Percentiles rank a stretch among this genome's conserved stretches.
Conservation (phyloP, 441 rosid genomes). For the Viola pubescens region DNA sequence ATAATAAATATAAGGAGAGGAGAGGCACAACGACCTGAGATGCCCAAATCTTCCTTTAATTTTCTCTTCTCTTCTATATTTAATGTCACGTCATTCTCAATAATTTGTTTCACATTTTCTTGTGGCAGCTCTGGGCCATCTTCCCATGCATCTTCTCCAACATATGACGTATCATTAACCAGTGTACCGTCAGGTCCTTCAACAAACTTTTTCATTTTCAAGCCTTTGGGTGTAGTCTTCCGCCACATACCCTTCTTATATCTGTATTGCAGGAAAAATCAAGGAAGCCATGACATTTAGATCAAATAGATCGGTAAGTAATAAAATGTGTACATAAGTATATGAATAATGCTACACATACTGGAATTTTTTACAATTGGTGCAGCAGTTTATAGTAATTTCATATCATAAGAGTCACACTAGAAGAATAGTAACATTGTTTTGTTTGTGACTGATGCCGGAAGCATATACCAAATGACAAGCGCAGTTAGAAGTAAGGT, state of each 20-base stretch:
- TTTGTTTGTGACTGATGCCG: too few species aligned
- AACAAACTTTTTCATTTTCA: conserved; percentile 76
- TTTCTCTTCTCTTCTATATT: conserved; percentile 58
- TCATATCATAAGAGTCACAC: too few species aligned
- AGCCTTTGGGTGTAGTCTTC: conserved; percentile 77
- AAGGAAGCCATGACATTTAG: background rate
- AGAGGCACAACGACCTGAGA: conserved; percentile 33
- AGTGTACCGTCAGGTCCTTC: conserved; percentile 76
- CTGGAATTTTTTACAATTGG: too few species aligned
- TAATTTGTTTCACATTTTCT: conserved; percentile 46
- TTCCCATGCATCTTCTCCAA: conserved; percentile 93
- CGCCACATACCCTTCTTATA: conserved; percentile 85
- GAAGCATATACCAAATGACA: too few species aligned
- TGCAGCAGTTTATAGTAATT: too few species aligned
- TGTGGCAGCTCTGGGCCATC: conserved; percentile 52
- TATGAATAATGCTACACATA: too few species aligned
- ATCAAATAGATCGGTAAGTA: background rate
- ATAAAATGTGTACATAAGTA: too few species aligned
- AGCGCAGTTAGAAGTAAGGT: too few species aligned
- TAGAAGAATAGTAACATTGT: too few species aligned
- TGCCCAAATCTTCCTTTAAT: conserved; percentile 54
- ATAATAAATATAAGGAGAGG: too few species aligned
- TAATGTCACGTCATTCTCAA: conserved; percentile 45
- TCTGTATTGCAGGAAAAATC: conserved; percentile 31
- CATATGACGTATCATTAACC: conserved; percentile 68